Evolutionary conservation across 305 asterid genomes (phyloP).

Genomic region (Fraxinus paxiana): DNA sequence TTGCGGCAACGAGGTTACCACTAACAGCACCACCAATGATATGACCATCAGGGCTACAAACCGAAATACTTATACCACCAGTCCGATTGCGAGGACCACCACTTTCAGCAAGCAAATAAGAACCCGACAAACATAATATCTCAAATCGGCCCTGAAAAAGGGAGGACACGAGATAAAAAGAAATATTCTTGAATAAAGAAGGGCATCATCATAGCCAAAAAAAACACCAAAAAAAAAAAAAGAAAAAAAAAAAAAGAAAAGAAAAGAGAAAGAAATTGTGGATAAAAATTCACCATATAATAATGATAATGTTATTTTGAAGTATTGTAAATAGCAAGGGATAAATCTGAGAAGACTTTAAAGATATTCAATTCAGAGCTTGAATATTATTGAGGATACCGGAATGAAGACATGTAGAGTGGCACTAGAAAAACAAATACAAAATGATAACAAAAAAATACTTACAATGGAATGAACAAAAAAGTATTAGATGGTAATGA

Average conservation of each 20-base stretch:
- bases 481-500: background rate
- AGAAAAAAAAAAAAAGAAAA: too few relatives aligned
- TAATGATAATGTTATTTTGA: background rate
- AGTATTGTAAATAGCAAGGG: background rate
- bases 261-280: background rate
- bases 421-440: background rate
- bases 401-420: background rate
- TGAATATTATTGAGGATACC: background rate
- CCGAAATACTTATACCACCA: constrained; percentile 48
- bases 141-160: constrained; percentile 46
- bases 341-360: background rate
- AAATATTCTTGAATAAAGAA: background rate
- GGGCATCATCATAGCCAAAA: background rate
- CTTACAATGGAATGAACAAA: background rate
- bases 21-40: constrained; percentile 49
- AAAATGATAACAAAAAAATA: background rate
- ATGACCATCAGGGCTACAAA: constrained; percentile 46
- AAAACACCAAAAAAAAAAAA: background rate
- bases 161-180: background rate
- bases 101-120: constrained; percentile 42
- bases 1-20: constrained; percentile 44
- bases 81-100: constrained; percentile 41
- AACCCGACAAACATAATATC: constrained; percentile 50
- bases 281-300: background rate
- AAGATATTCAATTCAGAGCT: background rate